These are phyloP conservation scores for Solanum chiquidenum DNA, from an alignment of 257 asterid genomes.

Conservation along the genomic window DNA sequence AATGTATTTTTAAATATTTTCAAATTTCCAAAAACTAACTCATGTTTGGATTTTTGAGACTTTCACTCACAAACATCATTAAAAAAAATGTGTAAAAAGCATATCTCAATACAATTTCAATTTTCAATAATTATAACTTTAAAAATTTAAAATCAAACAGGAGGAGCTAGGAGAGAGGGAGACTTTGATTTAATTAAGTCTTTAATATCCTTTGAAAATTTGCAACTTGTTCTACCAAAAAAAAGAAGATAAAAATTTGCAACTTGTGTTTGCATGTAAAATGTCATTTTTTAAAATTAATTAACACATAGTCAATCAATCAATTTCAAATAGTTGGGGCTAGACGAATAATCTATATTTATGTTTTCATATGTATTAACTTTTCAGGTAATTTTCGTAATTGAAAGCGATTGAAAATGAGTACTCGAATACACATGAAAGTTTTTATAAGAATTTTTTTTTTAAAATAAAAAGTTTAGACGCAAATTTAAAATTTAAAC, in stretches of 20 bases:
- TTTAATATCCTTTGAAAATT: neutral
- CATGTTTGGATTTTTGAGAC: neutral
- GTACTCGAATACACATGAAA: too few species aligned
- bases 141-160: neutral
- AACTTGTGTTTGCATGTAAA: neutral
- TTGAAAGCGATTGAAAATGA: too few species aligned
- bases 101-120: neutral
- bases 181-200: too few species aligned
- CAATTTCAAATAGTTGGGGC: neutral
- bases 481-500: too few species aligned
- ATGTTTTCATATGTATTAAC: neutral
- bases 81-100: too few species aligned
- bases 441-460: too few species aligned
- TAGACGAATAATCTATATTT: too few species aligned
- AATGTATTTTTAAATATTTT: too few species aligned
- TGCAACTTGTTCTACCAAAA: neutral
- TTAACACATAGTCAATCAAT: neutral
- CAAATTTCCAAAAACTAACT: neutral
- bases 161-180: neutral
- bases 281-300: neutral
- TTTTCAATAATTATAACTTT: neutral
- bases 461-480: too few species aligned
- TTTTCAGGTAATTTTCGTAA: neutral
- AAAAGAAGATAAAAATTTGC: neutral
- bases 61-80: neutral